Conservation (phyloP, 1,284 basidiomycete species). For the Moniliophthora roreri region DNA sequence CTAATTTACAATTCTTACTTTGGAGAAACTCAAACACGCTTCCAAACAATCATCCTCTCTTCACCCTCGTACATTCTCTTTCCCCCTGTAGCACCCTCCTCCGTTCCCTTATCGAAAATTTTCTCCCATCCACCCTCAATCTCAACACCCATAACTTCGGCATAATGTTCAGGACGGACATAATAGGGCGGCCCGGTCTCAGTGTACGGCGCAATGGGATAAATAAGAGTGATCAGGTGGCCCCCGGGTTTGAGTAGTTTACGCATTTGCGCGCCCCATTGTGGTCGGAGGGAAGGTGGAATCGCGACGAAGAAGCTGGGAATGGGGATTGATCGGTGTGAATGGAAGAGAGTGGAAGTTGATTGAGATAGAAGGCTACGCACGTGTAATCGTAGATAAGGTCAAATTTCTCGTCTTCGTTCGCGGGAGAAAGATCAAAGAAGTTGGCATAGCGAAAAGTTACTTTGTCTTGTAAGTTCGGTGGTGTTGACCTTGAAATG, state of each 20-base stretch:
- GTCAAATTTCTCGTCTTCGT: slow-evolving; percentile 46
- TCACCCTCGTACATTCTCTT: slow-evolving; percentile 38
- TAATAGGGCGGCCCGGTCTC: slow-evolving; percentile 62
- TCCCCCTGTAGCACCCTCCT: too few relatives aligned
- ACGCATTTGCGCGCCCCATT: slow-evolving; percentile 62
- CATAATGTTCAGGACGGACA: slow-evolving; percentile 58
- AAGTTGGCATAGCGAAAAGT: slow-evolving; percentile 50
- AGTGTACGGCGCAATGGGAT: slow-evolving; percentile 37
- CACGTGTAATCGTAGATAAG: slow-evolving; percentile 72
- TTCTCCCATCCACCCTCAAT: slow-evolving; percentile 56
- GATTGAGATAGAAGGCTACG: slow-evolving; percentile 22
- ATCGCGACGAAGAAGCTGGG: slow-evolving; percentile 73
- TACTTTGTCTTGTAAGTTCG: slow-evolving; percentile 22
- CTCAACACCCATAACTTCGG: too few relatives aligned
- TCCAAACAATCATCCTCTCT: slow-evolving; percentile 54
- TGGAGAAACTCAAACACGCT: too few relatives aligned
- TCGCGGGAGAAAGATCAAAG: slow-evolving; percentile 40
- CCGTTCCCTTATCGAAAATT: slow-evolving; percentile 53
- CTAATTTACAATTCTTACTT: too few relatives aligned
- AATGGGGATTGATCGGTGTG: not conserved
- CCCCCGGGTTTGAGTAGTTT: slow-evolving; percentile 58
- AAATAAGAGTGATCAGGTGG: slow-evolving; percentile 61
- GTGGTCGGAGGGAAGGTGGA: slow-evolving; percentile 47
- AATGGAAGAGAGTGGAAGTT: not conserved
- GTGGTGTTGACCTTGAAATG: too few relatives aligned